These are phyloP conservation scores for Theobroma grandiflorum DNA, from an alignment of 441 rosid genomes.

Conservation along the genomic window DNA sequence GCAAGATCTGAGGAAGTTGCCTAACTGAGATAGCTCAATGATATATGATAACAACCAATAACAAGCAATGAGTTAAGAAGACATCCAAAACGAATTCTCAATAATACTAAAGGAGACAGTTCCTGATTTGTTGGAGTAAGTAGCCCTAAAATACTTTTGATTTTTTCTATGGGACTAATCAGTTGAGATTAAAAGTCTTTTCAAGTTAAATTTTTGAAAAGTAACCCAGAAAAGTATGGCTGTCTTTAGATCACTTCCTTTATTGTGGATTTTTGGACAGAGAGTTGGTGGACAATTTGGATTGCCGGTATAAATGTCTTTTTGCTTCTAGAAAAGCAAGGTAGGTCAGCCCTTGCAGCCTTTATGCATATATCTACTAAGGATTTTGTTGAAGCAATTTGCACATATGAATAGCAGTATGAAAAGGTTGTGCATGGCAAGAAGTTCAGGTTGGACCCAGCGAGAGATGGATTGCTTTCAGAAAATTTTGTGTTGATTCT, in stretches of 20 bases:
- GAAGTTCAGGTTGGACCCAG: background rate
- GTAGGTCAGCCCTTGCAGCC: background rate
- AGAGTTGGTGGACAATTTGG: conserved; percentile 5
- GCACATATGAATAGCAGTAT: background rate
- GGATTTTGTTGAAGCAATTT: conserved; percentile 11
- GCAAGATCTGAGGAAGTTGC: background rate
- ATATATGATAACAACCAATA: background rate
- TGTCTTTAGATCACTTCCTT: background rate
- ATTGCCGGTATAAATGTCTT: background rate
- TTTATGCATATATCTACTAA: background rate
- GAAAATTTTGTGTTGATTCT: background rate
- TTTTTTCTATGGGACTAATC: background rate
- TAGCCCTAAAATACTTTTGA: background rate
- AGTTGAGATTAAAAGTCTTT: background rate
- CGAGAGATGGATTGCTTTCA: background rate
- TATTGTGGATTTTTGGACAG: background rate
- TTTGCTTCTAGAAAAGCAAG: background rate
- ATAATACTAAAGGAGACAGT: background rate
- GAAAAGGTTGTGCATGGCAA: background rate
- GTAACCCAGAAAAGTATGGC: background rate
- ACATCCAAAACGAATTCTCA: background rate
- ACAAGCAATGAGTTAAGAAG: background rate
- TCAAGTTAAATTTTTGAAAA: conserved; percentile 1
- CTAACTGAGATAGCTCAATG: background rate
- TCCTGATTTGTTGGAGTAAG: background rate